These are phyloP conservation scores for Curvularia sp. DNA, from an alignment of 2,329 filamentous ascomycete genomes.

Conservation along the genomic window DNA sequence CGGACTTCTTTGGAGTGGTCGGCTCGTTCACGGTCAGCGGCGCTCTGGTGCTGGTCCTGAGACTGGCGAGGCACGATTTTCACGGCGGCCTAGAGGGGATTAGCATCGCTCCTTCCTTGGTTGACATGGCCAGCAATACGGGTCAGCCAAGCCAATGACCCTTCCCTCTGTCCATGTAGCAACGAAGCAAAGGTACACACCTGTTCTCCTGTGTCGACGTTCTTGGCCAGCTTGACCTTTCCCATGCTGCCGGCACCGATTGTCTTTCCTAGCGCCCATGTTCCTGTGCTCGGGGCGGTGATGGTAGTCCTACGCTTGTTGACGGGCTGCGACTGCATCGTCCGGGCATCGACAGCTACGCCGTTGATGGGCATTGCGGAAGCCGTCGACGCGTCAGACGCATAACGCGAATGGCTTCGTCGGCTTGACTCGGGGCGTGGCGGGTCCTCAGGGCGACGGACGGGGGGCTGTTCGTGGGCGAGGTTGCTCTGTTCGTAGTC, in stretches of 20 bases:
- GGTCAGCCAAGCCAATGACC: not conserved
- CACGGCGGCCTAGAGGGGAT: conserved; percentile 75
- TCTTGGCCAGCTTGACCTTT: conserved; percentile 94
- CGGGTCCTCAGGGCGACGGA: conserved; percentile 68
- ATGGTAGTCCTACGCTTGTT: conserved; percentile 75
- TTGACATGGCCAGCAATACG: not conserved
- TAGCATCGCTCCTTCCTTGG: conserved; percentile 11
- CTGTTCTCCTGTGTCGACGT: conserved; percentile 89
- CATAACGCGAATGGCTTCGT: conserved; percentile 56
- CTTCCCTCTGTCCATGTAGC: not conserved
- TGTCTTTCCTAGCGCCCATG: conserved; percentile 95
- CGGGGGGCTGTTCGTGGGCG: conserved; percentile 59
- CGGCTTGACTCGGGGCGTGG: conserved; percentile 65
- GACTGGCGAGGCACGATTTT: conserved; percentile 95
- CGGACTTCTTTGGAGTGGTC: conserved; percentile 97
- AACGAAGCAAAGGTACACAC: conserved; percentile 57
- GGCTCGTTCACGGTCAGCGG: conserved; percentile 81
- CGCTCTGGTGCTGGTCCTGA: conserved; percentile 78
- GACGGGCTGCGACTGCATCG: conserved; percentile 30
- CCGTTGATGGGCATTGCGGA: conserved; percentile 50
- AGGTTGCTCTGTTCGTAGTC: conserved; percentile 78
- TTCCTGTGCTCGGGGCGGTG: conserved; percentile 79
- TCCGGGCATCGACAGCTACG: conserved; percentile 43
- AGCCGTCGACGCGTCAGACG: conserved; percentile 53
- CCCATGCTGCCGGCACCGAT: conserved; percentile 99